Conservation (phyloP, 768 basidiomycete genomes). For the Saitozyma podzolica region DNA sequence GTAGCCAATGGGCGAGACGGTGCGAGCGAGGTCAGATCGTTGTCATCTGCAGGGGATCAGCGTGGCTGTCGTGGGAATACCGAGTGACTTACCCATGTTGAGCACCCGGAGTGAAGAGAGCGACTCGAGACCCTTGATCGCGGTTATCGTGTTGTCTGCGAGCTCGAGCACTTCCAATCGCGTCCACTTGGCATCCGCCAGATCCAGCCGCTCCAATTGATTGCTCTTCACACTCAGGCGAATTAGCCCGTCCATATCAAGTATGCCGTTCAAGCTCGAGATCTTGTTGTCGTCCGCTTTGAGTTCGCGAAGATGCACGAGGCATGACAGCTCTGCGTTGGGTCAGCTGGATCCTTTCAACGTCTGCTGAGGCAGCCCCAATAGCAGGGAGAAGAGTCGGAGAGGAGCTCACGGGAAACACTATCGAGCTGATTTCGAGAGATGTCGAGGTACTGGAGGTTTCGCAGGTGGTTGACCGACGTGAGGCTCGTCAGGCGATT, state of each 20-base stretch:
- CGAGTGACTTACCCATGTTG: slow-evolving; percentile 71
- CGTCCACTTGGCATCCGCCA: slow-evolving; percentile 42
- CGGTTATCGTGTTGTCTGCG: slow-evolving; percentile 69
- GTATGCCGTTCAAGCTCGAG: slow-evolving; percentile 69
- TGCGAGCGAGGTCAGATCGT: slow-evolving; percentile 62
- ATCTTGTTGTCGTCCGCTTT: slow-evolving; percentile 86
- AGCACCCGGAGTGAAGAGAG: slow-evolving; percentile 62
- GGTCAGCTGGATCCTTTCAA: not conserved
- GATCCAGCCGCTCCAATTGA: slow-evolving; percentile 65
- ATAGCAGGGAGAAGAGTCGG: not conserved
- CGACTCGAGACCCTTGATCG: slow-evolving; percentile 61
- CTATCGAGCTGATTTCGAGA: slow-evolving; percentile 87
- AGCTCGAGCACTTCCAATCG: slow-evolving; percentile 78
- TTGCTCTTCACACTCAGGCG: slow-evolving; percentile 73
- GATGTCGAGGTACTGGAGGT: slow-evolving; percentile 86
- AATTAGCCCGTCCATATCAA: slow-evolving; percentile 74
- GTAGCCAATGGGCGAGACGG: slow-evolving; percentile 58
- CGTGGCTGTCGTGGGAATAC: not conserved
- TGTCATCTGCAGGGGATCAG: slow-evolving; percentile 63
- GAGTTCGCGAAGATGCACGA: slow-evolving; percentile 82
- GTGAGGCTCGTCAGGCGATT: slow-evolving; percentile 80
- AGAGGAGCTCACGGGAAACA: slow-evolving; percentile 67
- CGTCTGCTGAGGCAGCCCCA: slow-evolving; percentile 8
- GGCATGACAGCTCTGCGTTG: slow-evolving; percentile 71
- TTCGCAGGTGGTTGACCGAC: slow-evolving; percentile 80